phyloP scores from a whole-genome alignment of 2,329 filamentous ascomycete species.

The Mycocentrospora acerina region DNA sequence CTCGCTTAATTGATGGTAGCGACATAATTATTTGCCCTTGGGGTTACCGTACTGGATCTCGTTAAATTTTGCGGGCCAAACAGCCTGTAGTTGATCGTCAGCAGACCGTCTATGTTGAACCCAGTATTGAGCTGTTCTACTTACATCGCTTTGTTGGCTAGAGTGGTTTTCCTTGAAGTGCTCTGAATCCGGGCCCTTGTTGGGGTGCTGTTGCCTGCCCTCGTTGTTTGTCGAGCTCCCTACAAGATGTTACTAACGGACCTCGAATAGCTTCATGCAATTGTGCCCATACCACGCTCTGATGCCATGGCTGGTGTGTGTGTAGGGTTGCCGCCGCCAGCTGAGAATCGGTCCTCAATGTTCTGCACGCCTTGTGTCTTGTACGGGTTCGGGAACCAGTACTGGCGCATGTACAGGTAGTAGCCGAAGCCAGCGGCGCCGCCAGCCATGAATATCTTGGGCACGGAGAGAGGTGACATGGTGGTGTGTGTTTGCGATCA shows the following conservation, averaged over 20 bases:
- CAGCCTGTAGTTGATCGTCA: slow-evolving; percentile 13
- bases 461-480: slow-evolving; percentile 37
- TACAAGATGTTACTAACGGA: slow-evolving; percentile 6
- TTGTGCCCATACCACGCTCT: slow-evolving; percentile 24
- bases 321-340: slow-evolving; percentile 34
- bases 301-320: slow-evolving; percentile 34
- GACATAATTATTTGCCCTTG: slow-evolving; percentile 34
- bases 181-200: slow-evolving; percentile 30
- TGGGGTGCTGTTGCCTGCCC: slow-evolving; percentile 23
- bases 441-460: slow-evolving; percentile 42
- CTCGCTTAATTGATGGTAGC: neutral
- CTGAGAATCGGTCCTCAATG: slow-evolving; percentile 36
- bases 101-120: slow-evolving; percentile 1
- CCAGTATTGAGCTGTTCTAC: neutral
- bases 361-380: slow-evolving; percentile 39
- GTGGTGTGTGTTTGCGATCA: slow-evolving; percentile 2
- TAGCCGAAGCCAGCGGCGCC: slow-evolving; percentile 38
- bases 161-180: slow-evolving; percentile 29
- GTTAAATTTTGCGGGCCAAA: slow-evolving; percentile 36
- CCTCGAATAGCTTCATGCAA: neutral
- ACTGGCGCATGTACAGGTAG: slow-evolving; percentile 40
- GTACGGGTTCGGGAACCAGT: slow-evolving; percentile 43
- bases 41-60: slow-evolving; percentile 34
- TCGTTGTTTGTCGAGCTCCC: slow-evolving; percentile 26
- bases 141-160: slow-evolving; percentile 28